These are phyloP conservation scores for Epichloe typhina DNA, from an alignment of 2,329 filamentous ascomycete species.

Conservation along the genomic window DNA sequence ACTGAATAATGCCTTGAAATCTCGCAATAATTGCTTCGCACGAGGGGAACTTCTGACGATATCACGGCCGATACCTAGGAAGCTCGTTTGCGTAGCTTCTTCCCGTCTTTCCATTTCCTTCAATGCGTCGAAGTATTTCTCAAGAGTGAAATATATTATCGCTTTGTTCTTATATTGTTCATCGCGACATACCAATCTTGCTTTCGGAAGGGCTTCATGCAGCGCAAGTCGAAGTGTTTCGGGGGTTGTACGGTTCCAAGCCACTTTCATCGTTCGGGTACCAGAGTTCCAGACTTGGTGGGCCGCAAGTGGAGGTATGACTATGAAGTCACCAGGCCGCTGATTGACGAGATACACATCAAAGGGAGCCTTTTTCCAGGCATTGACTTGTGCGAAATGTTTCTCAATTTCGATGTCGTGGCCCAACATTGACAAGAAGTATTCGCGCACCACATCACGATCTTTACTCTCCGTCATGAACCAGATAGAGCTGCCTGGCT, in stretches of 20 bases:
- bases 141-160: conserved; percentile 76
- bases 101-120: conserved; percentile 36
- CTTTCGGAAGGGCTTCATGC: conserved; percentile 75
- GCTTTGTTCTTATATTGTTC: conserved; percentile 99
- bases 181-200: conserved; percentile 83
- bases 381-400: conserved; percentile 89
- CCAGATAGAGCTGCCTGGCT: conserved; percentile 85
- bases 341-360: conserved; percentile 90
- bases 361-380: conserved; percentile 91
- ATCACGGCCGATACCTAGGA: conserved; percentile 35
- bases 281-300: conserved; percentile 98
- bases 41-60: conserved; percentile 28
- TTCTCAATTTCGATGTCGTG: conserved; percentile 96
- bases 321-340: conserved; percentile 76
- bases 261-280: conserved; percentile 90
- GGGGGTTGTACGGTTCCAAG: conserved; percentile 94
- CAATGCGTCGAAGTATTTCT: conserved; percentile 61
- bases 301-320: conserved; percentile 83
- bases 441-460: conserved; percentile 78
- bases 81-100: conserved; percentile 30
- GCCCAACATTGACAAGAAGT: conserved; percentile 82
- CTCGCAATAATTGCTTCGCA: conserved; percentile 59
- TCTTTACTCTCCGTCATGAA: conserved; percentile 98
- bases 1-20: conserved; percentile 69
- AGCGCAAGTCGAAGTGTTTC: conserved; percentile 82